These are phyloP conservation scores for Tolypocladium paradoxum DNA, from an alignment of 2,329 filamentous ascomycete genomes.

Conservation along the genomic window DNA sequence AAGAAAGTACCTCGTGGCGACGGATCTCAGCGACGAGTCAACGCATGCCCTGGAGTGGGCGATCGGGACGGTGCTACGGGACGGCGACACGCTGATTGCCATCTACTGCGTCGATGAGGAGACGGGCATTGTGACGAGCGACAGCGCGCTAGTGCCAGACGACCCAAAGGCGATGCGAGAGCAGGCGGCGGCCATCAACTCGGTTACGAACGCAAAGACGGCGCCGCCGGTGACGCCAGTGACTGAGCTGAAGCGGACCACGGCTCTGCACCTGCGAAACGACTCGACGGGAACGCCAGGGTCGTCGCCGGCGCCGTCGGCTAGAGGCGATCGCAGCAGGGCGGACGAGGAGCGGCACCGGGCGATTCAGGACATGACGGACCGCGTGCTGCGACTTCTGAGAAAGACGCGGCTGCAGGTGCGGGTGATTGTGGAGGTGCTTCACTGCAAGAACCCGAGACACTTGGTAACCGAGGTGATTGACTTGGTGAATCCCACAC, in stretches of 20 bases:
- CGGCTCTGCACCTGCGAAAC: conserved; percentile 15
- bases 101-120: conserved; percentile 95
- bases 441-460: conserved; percentile 96
- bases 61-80: conserved; percentile 84
- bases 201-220: conserved; percentile 38
- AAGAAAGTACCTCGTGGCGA: conserved; percentile 90
- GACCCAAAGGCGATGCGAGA: conserved; percentile 67
- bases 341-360: conserved; percentile 69
- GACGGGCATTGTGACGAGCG: conserved; percentile 40
- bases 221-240: conserved; percentile 20
- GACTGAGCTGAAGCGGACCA: conserved; percentile 20
- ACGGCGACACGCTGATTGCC: conserved; percentile 87
- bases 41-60: conserved; percentile 96
- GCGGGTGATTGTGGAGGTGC: conserved; percentile 85
- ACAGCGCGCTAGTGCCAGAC: conserved; percentile 51
- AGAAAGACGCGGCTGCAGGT: conserved; percentile 90
- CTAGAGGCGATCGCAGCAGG: conserved; percentile 40
- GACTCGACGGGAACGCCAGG: conserved; percentile 24
- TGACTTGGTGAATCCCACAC: conserved; percentile 78
- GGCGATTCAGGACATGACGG: conserved; percentile 74
- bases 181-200: conserved; percentile 60
- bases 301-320: conserved; percentile 37
- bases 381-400: conserved; percentile 73
- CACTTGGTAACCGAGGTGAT: conserved; percentile 97
- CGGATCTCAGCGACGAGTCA: conserved; percentile 87